Base-by-base conservation (phyloP, 495 filamentous ascomycete genomes). In the Evernia prunastri region DNA sequence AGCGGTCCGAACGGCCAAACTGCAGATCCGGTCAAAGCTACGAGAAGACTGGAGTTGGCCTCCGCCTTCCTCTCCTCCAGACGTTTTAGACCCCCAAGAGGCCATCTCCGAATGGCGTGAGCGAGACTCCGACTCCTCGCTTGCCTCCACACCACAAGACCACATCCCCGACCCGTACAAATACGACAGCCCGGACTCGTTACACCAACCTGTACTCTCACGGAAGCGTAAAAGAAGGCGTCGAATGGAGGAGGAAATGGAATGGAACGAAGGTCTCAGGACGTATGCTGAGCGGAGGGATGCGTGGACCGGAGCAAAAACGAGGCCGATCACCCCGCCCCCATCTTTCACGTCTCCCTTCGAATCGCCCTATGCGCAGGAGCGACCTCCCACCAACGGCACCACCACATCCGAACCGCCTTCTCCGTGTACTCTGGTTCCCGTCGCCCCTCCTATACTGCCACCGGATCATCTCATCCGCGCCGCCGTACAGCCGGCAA, bases 221-320 rank as follows among this genome's bases (percentile, higher is more conserved):
- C 79, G 83, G 43, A 84, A 86, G 53, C 78, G 81, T 60, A 83
- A 84, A 64, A 78, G 89, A 66, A 78, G 82, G 66, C 80, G 77
- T 13, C 73, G 75, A 39, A 72, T 89, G 60, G 81, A 88, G 59
- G 87, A 88, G 40, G 93, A 97, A 71, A 84, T 89, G 81, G 71
- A 74, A 23, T 95, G 89, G 89, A 97, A 97, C 66, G 77, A 84
- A 27, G 94, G 94, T 0, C 72, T 98, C 47, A 79, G 84, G 54
- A 86, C 85, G 67, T 98, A 88, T 77, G 79, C 85, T 54, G 83
- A 83, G 40, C 78, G 90, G 58, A 82, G 94, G 47, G 84, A 97
- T 76, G 87, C 84, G 20, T 98, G 94, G 94, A 89, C 91, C 15
- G 87, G 88, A n/a, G 94, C 92, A 4, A 78, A 67, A 45, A 75